Base-by-base conservation (phyloP, 495 filamentous ascomycete genomes). In the Daldinia vernicosa region DNA sequence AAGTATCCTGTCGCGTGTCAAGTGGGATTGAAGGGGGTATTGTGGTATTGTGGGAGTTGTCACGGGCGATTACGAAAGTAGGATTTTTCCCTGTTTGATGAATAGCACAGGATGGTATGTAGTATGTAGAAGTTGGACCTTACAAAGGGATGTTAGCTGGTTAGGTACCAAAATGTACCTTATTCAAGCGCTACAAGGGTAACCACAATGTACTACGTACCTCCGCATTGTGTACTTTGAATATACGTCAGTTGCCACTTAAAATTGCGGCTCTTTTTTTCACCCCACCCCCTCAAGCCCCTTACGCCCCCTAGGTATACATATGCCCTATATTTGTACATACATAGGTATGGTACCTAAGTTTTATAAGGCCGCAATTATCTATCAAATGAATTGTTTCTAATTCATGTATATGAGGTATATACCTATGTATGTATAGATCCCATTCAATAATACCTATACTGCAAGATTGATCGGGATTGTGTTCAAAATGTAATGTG, bases 1-100 rank as follows among this genome's bases (percentile, higher is more conserved):
- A 24, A 12, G 43, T 22, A 47, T 47, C 43, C n/a, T 47, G 43
- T 47, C 43, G 50, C 50, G 50, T 53, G 24, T 30, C 15, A 30
- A 30, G 26, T 53, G 50, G 50, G 50, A 47, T 53, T 53, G 50
- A 53, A 53, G 50, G 50, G 50, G 50, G 50, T 53, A 52, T 24
- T 30, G 28, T 30, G 28, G 28, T 30, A 33, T 33, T 53, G 50
- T 53, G 24, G 50, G 50, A 53, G 50, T 53, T 30, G 27, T 30
- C 24, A 30, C 24, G 26, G 14, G 50, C 27, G 50, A 53, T 53
- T 53, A 53, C 50, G 26, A 53, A 47, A 28, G 26, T 53, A 53
- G 26, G 50, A 53, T 30, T 53, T 53, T 53, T 53, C 50, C 50
- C 27, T 53, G 50, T 53, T 53, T 53, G 50, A 53, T 53, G 50